Evolutionary conservation across 2,329 filamentous ascomycete genomes (phyloP).

Genomic region (Graphiopsis chlorocephala): DNA sequence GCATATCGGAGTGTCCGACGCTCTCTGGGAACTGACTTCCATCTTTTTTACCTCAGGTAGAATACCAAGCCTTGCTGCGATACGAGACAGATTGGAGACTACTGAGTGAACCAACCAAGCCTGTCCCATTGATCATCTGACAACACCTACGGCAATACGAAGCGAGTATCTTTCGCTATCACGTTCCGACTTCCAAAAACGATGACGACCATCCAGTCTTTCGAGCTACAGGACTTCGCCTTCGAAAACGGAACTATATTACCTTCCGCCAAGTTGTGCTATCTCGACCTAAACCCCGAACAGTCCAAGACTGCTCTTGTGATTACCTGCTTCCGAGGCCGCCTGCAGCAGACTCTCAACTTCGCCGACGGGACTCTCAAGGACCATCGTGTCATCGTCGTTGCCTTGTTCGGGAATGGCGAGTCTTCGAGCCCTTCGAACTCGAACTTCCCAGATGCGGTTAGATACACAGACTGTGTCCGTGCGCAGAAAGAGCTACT

Average conservation of each 20-base stretch:
- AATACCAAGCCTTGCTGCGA: neutral
- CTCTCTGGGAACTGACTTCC: neutral
- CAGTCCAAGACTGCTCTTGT: neutral
- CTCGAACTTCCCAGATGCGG: neutral
- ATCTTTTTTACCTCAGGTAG: neutral
- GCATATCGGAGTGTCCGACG: neutral
- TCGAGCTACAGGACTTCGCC: neutral
- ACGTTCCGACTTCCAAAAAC: neutral
- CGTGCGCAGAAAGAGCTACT: constrained; percentile 31
- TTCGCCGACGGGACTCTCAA: neutral
- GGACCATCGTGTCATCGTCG: constrained; percentile 9
- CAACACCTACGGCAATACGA: neutral
- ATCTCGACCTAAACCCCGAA: neutral
- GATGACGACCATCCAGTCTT: neutral
- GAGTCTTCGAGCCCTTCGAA: constrained; percentile 11
- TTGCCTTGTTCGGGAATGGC: constrained; percentile 7
- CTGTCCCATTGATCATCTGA: neutral
- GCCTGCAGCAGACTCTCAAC: neutral
- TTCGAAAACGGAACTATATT: constrained; percentile 5
- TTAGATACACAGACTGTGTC: constrained; percentile 2
- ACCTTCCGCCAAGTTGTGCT: constrained; percentile 3
- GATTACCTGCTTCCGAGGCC: constrained; percentile 5
- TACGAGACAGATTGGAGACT: neutral
- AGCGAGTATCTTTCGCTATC: neutral
- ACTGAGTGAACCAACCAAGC: neutral